phyloP scores from a whole-genome alignment of 2,329 filamentous ascomycete species.

The Penicillium sp. region DNA sequence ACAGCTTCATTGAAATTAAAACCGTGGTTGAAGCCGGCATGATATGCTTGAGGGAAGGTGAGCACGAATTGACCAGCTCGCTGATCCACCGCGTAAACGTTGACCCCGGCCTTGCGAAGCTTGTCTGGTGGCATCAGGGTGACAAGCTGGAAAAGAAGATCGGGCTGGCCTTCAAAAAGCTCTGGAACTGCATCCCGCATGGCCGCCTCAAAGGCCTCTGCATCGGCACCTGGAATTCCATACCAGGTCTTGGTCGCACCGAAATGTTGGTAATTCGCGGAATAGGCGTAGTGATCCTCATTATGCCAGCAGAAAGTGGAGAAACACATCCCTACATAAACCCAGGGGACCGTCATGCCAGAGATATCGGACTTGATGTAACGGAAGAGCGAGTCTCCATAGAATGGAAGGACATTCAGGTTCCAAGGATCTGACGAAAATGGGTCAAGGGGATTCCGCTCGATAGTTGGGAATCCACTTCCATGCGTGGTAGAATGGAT shows the following conservation, averaged over 20 bases:
- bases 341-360: slow-evolving; percentile 98
- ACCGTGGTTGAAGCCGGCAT: slow-evolving; percentile 96
- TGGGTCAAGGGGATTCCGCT: slow-evolving; percentile 81
- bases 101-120: slow-evolving; percentile 85
- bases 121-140: slow-evolving; percentile 92
- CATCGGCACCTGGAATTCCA: slow-evolving; percentile 89
- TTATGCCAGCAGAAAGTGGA: slow-evolving; percentile 99
- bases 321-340: slow-evolving; percentile 99
- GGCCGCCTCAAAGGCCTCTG: slow-evolving; percentile 89
- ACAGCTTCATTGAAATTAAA: slow-evolving; percentile 99
- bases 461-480: slow-evolving; percentile 92
- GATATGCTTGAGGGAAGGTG: slow-evolving; percentile 95
- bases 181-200: slow-evolving; percentile 96
- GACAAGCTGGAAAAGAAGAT: slow-evolving; percentile 95
- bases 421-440: slow-evolving; percentile 96
- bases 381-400: slow-evolving; percentile 88
- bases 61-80: slow-evolving; percentile 93
- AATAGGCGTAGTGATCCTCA: slow-evolving; percentile 97
- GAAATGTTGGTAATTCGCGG: slow-evolving; percentile 97
- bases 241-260: slow-evolving; percentile 99
- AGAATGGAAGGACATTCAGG: slow-evolving; percentile 84
- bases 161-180: slow-evolving; percentile 93
- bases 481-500: slow-evolving; percentile 98
- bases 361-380: slow-evolving; percentile 99
- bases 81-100: slow-evolving; percentile 93